Base-by-base conservation (phyloP, 1,284 basidiomycete genomes). In the Termitomyces sp. region DNA sequence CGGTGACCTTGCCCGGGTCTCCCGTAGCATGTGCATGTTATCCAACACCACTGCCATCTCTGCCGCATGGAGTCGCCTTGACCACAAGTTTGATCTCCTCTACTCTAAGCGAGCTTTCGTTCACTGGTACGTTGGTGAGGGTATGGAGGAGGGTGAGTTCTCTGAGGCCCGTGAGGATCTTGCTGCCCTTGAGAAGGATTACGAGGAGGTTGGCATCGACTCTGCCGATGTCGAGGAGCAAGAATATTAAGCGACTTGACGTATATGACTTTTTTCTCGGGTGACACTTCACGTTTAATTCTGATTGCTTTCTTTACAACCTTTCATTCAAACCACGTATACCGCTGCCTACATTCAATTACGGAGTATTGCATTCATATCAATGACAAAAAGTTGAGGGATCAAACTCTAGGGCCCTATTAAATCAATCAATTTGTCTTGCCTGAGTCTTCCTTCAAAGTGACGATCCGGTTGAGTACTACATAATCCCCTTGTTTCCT, bases 71-170 rank as follows among this genome's bases (percentile, higher is more conserved):
- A 87, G 84, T 64, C 90, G 94, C 64, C 87, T 98, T 54, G 64
- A 97, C 80, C 91, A 94, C 80, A 97, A 97, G 75, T 97, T 97
- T 67, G 94, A 97, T 71, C 81, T 97, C 55, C 81, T 97, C 38
- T 92, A 92, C 76, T 94, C 89, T 60, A 95, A 90, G 77, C 90
- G 89, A 72, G 93, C 88, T 57, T 95, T 95, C 69, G 92, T 91
- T 46, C 88, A 94, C 77, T 91, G 92, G 92, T 96, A 95, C 65
- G 92, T 94, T 60, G 94, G 94, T 64, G 94, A 97, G 74, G 95
- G 95, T 76, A 98, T 98, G 95, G 95, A 98, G 73, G 95, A 98
- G 62, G 94, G 95, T 70, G 95, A 98, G 76, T 96, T 98, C 77
- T 94, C 92, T 46, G 95, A 98, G 77, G 95, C 94, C 28, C 90